A percentile compares a stretch with the other conserved stretches of the same genome.
Conservation (phyloP, 352 stramenopile genomes). For the Phytophthora fragariaefolia region DNA sequence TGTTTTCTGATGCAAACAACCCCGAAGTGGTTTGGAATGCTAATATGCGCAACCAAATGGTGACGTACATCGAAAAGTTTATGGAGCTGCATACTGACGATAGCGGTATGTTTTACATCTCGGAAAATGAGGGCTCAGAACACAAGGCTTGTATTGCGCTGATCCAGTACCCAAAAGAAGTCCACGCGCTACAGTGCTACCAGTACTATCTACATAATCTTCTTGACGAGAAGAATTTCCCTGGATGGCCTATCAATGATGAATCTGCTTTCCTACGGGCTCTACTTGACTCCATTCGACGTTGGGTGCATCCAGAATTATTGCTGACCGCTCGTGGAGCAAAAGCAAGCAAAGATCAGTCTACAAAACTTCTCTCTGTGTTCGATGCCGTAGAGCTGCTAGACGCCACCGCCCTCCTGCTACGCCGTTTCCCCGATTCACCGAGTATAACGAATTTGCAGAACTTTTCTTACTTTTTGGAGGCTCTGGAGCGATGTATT, state of each 20-base stretch:
- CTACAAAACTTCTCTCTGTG: conserved; percentile 69
- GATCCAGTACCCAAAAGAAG: conserved; percentile 86
- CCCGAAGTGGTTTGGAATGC: conserved; percentile 89
- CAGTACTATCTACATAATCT: conserved; percentile 91
- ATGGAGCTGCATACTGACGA: conserved; percentile 76
- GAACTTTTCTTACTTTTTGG: conserved; percentile 76
- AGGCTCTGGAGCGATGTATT: conserved; percentile 85
- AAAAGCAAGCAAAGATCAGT: conserved; percentile 47
- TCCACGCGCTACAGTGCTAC: conserved; percentile 87
- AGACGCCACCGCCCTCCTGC: conserved; percentile 68
- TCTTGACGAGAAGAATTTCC: conserved; percentile 84
- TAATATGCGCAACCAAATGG: conserved; percentile 88
- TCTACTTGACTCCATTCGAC: conserved; percentile 78
- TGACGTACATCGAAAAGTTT: conserved; percentile 88
- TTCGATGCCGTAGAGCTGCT: conserved; percentile 79
- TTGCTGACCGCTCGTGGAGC: conserved; percentile 51
- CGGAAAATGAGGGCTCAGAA: conserved; percentile 67
- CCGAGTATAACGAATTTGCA: conserved; percentile 61
- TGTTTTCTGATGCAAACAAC: conserved; percentile 88
- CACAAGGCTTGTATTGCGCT: conserved; percentile 81
- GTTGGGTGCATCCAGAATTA: conserved; percentile 75
- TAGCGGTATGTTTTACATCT: conserved; percentile 78
- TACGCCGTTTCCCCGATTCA: conserved; percentile 79
- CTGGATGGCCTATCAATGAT: conserved; percentile 90
- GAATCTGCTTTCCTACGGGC: conserved; percentile 75